Evolutionary conservation across 1,139 yeast genomes (phyloP).

Genomic region (Pichia sp.): DNA sequence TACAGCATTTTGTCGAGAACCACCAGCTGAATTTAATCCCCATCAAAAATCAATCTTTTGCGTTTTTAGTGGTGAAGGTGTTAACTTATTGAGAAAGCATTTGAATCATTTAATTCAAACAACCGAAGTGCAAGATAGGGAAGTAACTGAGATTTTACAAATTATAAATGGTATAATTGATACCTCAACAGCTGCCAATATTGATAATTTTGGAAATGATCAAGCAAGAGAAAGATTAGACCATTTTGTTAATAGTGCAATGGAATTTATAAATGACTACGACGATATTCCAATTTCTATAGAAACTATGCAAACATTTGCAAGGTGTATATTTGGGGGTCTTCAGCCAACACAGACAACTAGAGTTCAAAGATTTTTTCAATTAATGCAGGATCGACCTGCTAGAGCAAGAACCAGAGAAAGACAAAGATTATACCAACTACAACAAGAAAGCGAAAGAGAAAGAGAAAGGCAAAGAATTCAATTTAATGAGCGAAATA

Average conservation of each 20-base stretch:
- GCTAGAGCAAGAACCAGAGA: conserved; percentile 14
- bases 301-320: conserved; percentile 24
- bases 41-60: conserved; percentile 85
- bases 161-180: conserved; percentile 26
- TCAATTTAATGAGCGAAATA: neutral
- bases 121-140: conserved; percentile 27
- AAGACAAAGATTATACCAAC: conserved; percentile 12
- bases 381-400: conserved; percentile 23
- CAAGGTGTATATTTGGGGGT: conserved; percentile 26
- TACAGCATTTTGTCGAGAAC: conserved; percentile 84
- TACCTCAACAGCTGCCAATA: conserved; percentile 15
- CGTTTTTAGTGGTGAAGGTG: conserved; percentile 92
- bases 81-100: conserved; percentile 34
- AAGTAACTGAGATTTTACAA: conserved; percentile 27
- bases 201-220: conserved; percentile 13
- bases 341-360: conserved; percentile 27
- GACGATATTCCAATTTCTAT: conserved; percentile 22
- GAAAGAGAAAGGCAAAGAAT: neutral
- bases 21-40: conserved; percentile 88
- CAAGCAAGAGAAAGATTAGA: conserved; percentile 22
- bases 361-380: conserved; percentile 28
- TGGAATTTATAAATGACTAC: conserved; percentile 26
- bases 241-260: conserved; percentile 24
- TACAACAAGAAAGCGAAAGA: conserved; percentile 3
- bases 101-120: conserved; percentile 26